Conservation (phyloP, 768 basidiomycete species). For the Piloderma croceum region DNA sequence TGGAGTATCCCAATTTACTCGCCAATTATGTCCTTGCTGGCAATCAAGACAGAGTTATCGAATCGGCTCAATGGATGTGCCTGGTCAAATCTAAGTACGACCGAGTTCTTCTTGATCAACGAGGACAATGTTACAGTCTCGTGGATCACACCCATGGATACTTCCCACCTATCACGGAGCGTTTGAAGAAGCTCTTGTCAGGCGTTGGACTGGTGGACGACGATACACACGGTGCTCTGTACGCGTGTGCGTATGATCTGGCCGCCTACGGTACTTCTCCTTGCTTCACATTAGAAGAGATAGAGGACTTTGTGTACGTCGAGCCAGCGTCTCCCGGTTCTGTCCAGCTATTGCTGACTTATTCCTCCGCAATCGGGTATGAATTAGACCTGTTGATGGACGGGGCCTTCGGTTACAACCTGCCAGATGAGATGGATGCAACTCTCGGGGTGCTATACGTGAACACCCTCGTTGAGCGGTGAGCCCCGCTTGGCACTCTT, state of each 20-base stretch:
- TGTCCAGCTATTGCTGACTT: not conserved
- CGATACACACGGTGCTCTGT: conserved; percentile 36
- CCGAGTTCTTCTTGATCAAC: conserved; percentile 24
- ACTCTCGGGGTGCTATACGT: conserved; percentile 35
- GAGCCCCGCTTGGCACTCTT: conserved; percentile 1
- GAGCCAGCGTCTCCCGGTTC: not conserved
- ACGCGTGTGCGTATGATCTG: conserved; percentile 38
- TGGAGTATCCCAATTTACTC: conserved; percentile 24
- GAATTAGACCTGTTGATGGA: conserved; percentile 37
- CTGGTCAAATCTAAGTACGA: conserved; percentile 20
- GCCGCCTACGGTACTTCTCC: conserved; percentile 32
- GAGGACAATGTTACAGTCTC: conserved; percentile 33
- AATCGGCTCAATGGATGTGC: conserved; percentile 35
- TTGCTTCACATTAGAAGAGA: conserved; percentile 30
- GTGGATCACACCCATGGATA: conserved; percentile 38
- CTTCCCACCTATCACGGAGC: conserved; percentile 30
- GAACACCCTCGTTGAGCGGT: conserved; percentile 35
- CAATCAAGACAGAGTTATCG: conserved; percentile 32
- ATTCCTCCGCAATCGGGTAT: conserved; percentile 25
- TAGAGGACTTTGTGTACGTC: conserved; percentile 32
- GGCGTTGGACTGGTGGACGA: conserved; percentile 27
- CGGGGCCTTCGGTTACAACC: conserved; percentile 32
- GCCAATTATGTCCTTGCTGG: conserved; percentile 25
- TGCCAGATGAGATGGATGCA: conserved; percentile 28
- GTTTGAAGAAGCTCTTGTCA: conserved; percentile 30